Conservation (phyloP, 2,329 filamentous ascomycete genomes). For the Botryosphaeria agaves region DNA sequence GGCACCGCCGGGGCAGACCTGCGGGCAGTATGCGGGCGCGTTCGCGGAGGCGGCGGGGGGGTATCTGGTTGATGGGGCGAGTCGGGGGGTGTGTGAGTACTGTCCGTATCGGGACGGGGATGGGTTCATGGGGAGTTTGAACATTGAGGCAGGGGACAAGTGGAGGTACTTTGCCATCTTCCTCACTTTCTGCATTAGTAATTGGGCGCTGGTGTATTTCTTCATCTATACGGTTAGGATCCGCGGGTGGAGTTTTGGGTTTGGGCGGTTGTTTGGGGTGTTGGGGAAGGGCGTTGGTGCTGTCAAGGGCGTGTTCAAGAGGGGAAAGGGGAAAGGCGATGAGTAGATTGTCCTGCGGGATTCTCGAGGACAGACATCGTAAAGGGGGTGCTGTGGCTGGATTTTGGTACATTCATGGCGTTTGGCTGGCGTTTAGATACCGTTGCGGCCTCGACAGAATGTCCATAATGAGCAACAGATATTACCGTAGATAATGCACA, state of each 20-base stretch:
- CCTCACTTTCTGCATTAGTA: slow-evolving; percentile 50
- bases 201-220: slow-evolving; percentile 58
- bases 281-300: slow-evolving; percentile 23
- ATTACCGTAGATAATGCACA: too few species aligned
- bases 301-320: slow-evolving; percentile 17
- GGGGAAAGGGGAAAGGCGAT: neutral
- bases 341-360: too few species aligned
- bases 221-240: slow-evolving; percentile 61
- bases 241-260: slow-evolving; percentile 52
- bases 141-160: slow-evolving; percentile 40
- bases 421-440: too few species aligned
- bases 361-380: too few species aligned
- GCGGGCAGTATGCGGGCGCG: slow-evolving; percentile 41
- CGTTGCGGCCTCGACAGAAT: too few species aligned
- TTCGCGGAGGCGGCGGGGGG: slow-evolving; percentile 40
- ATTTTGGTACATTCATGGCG: too few species aligned
- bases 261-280: slow-evolving; percentile 37
- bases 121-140: slow-evolving; percentile 46
- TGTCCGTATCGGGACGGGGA: slow-evolving; percentile 49
- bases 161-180: slow-evolving; percentile 62
- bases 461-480: too few species aligned
- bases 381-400: too few species aligned
- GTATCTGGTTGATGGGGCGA: slow-evolving; percentile 45
- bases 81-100: slow-evolving; percentile 45
- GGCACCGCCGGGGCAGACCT: slow-evolving; percentile 46